Evolutionary conservation across 352 stramenopile genomes (phyloP).

Genomic region (Globisporangium spinosum): DNA sequence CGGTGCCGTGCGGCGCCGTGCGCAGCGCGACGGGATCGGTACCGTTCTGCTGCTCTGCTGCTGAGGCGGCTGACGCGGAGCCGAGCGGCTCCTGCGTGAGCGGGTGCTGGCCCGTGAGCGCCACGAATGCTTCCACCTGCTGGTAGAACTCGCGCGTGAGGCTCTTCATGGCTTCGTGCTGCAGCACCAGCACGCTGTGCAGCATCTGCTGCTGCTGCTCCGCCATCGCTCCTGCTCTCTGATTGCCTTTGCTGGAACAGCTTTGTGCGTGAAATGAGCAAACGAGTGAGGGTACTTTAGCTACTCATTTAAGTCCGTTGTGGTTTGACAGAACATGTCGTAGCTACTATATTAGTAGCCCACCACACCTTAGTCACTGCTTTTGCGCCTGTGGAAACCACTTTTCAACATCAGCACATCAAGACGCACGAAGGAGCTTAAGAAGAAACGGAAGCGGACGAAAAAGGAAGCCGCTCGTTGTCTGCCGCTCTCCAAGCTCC

Average conservation of each 20-base stretch:
- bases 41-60: slow-evolving; percentile 10
- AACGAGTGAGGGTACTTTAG: too few species aligned
- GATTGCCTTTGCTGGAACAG: too few species aligned
- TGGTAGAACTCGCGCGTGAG: slow-evolving; percentile 59
- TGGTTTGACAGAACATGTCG: too few species aligned
- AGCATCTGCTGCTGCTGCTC: slow-evolving; percentile 30
- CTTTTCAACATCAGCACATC: too few species aligned
- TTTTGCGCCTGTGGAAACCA: too few species aligned
- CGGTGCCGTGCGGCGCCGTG: slow-evolving; percentile 22
- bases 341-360: too few species aligned
- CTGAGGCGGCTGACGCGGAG: neutral
- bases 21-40: slow-evolving; percentile 31
- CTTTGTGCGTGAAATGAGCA: too few species aligned
- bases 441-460: too few species aligned
- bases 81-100: slow-evolving; percentile 27
- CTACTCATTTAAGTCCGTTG: too few species aligned
- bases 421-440: too few species aligned
- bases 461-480: too few species aligned
- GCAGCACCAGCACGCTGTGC: slow-evolving; percentile 57
- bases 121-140: slow-evolving; percentile 59
- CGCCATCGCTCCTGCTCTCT: neutral
- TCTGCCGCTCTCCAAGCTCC: neutral
- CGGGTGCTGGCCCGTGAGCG: slow-evolving; percentile 48
- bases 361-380: too few species aligned
- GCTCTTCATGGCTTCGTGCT: slow-evolving; percentile 39